Evolutionary conservation across 2,329 filamentous ascomycete genomes (phyloP).

Genomic region (Claviceps sp.): DNA sequence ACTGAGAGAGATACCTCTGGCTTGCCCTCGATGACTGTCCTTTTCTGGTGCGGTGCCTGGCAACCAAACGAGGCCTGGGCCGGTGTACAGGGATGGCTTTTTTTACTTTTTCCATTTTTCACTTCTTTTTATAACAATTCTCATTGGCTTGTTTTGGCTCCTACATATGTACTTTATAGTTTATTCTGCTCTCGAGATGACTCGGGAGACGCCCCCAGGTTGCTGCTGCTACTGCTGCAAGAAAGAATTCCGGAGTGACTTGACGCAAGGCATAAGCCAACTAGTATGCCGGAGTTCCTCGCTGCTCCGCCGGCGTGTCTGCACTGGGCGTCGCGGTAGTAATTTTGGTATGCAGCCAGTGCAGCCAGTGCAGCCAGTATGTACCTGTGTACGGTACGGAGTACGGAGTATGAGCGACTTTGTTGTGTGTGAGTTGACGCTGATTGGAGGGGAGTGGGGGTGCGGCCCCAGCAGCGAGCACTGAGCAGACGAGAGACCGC

Average conservation of each 20-base stretch:
- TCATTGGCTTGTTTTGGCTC: too few species aligned
- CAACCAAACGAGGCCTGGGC: neutral
- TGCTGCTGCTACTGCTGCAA: neutral
- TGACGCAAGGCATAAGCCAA: neutral
- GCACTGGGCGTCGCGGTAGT: neutral
- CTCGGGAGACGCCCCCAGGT: too few species aligned
- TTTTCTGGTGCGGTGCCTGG: neutral
- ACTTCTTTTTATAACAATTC: too few species aligned
- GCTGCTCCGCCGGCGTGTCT: neutral
- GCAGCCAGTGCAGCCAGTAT: too few species aligned
- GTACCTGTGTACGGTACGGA: too few species aligned
- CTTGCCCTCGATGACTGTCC: neutral
- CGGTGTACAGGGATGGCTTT: neutral
- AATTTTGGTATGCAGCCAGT: neutral
- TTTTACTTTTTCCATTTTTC: neutral
- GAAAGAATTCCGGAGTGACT: neutral
- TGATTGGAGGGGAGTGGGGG: neutral
- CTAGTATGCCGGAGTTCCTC: conserved; percentile 2
- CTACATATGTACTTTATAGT: too few species aligned
- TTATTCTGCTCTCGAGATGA: neutral
- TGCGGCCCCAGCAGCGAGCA: neutral
- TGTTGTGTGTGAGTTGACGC: neutral
- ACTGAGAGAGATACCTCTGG: too few species aligned
- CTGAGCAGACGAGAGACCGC: neutral
- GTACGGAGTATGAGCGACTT: conserved; percentile 4